Percentiles rank a stretch among this genome's conserved stretches.
These are phyloP conservation scores for Cucumis cinereus DNA, from an alignment of 306 rosid species.

Conservation along the genomic window DNA sequence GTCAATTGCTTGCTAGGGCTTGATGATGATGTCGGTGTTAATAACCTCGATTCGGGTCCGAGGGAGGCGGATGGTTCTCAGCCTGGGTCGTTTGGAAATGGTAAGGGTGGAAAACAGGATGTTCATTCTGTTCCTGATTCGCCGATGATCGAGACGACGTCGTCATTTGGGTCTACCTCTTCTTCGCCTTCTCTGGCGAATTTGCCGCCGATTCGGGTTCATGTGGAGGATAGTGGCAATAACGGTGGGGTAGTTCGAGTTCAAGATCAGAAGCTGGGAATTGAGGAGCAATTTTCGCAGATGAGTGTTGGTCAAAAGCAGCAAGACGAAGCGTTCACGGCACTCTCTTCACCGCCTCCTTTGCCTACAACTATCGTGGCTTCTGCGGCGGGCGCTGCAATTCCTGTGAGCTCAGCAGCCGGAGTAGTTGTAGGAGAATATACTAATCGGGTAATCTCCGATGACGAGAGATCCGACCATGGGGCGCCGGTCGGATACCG, in stretches of 20 bases:
- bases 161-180: slow-evolving; percentile 86
- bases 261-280: slow-evolving; percentile 71
- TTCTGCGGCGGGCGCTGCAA: slow-evolving; percentile 11
- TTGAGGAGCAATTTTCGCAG: slow-evolving; percentile 88
- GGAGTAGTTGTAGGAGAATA: slow-evolving; percentile 31
- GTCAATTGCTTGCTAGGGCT: slow-evolving; percentile 68
- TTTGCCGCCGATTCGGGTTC: slow-evolving; percentile 89
- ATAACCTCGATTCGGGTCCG: slow-evolving; percentile 33
- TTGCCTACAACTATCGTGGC: slow-evolving; percentile 30
- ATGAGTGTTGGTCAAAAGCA: slow-evolving; percentile 41
- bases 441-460: slow-evolving; percentile 45
- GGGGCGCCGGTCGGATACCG: slow-evolving; percentile 43
- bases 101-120: slow-evolving; percentile 58
- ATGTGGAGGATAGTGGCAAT: slow-evolving; percentile 37
- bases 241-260: slow-evolving; percentile 28
- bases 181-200: slow-evolving; percentile 77
- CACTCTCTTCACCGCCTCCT: slow-evolving; percentile 55
- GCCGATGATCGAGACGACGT: slow-evolving; percentile 77
- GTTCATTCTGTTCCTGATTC: slow-evolving; percentile 96
- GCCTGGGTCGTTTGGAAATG: slow-evolving; percentile 48
- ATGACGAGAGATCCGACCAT: slow-evolving; percentile 93
- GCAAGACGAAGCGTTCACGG: slow-evolving; percentile 54
- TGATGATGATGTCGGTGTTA: slow-evolving; percentile 42
- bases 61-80: slow-evolving; percentile 36
- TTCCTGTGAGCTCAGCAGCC: slow-evolving; percentile 23